Evolutionary conservation across 2,329 filamentous ascomycete species (phyloP).

Genomic region (Stachybotrys elegans): DNA sequence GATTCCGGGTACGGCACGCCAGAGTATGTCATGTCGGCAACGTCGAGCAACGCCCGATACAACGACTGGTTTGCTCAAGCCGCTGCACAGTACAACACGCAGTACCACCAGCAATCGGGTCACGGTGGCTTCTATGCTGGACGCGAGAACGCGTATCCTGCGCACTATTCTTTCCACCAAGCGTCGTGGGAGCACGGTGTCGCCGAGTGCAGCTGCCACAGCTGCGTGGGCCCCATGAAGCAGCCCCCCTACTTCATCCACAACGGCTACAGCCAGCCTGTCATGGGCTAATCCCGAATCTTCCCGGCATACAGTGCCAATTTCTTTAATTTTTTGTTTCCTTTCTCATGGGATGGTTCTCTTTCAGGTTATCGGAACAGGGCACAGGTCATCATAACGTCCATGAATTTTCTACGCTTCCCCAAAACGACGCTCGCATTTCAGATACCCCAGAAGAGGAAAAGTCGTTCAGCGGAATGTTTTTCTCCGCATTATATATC

Average conservation of each 20-base stretch:
- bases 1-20: constrained; percentile 59
- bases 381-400: constrained; percentile 20
- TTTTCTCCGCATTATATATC: too few species aligned
- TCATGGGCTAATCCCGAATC: constrained; percentile 40
- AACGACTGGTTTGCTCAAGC: constrained; percentile 52
- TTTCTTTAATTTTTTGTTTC: constrained; percentile 11
- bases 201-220: constrained; percentile 44
- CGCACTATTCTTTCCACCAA: constrained; percentile 40
- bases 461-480: constrained; percentile 28
- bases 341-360: constrained; percentile 9
- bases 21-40: constrained; percentile 51
- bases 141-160: constrained; percentile 34
- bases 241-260: constrained; percentile 42
- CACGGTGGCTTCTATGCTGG: constrained; percentile 36
- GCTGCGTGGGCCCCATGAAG: constrained; percentile 42
- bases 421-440: constrained; percentile 28
- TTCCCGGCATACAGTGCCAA: constrained; percentile 9
- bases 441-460: constrained; percentile 36
- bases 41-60: constrained; percentile 49
- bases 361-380: constrained; percentile 8
- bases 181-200: constrained; percentile 47
- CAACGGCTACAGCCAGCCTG: constrained; percentile 48
- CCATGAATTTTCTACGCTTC: constrained; percentile 26
- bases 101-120: constrained; percentile 37
- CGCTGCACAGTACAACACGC: constrained; percentile 35